Conservation (phyloP, 2,329 filamentous ascomycete species). For the Penicillium sp. region DNA sequence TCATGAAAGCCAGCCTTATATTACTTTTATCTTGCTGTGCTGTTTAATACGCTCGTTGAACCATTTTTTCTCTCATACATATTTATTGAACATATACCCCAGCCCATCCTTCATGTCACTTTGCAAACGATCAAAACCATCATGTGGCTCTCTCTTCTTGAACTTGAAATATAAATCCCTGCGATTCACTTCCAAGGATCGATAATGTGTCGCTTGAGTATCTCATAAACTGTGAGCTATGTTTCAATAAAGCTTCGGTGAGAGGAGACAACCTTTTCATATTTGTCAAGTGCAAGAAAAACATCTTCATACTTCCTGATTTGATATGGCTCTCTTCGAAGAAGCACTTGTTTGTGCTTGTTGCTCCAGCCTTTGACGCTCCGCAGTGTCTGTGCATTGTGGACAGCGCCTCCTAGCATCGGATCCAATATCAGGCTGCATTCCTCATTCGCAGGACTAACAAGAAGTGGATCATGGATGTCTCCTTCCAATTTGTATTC, state of each 20-base stretch:
- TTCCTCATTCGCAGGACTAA: conserved; percentile 25
- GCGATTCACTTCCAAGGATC: neutral
- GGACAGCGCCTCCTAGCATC: conserved; percentile 15
- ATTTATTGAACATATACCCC: neutral
- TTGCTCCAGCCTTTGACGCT: conserved; percentile 27
- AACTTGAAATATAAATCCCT: too few species aligned
- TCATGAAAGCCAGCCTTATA: neutral
- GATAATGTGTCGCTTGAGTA: neutral
- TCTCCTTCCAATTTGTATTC: conserved; percentile 24
- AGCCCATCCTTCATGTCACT: neutral
- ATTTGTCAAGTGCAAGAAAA: conserved; percentile 8
- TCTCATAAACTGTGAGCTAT: neutral
- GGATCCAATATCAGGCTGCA: conserved; percentile 21
- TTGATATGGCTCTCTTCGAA: conserved; percentile 14
- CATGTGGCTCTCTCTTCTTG: neutral
- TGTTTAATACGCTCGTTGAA: neutral
- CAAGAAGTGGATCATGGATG: conserved; percentile 20
- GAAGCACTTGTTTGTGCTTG: conserved; percentile 18
- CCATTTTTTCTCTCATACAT: neutral
- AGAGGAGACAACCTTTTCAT: conserved; percentile 8
- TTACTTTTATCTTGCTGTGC: neutral
- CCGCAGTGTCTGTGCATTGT: conserved; percentile 13
- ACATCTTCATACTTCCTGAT: conserved; percentile 15
- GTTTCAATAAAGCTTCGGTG: neutral
- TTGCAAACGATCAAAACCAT: neutral